These are phyloP conservation scores for Exophiala sp. DNA, from an alignment of 2,329 filamentous ascomycete species.

Conservation along the genomic window DNA sequence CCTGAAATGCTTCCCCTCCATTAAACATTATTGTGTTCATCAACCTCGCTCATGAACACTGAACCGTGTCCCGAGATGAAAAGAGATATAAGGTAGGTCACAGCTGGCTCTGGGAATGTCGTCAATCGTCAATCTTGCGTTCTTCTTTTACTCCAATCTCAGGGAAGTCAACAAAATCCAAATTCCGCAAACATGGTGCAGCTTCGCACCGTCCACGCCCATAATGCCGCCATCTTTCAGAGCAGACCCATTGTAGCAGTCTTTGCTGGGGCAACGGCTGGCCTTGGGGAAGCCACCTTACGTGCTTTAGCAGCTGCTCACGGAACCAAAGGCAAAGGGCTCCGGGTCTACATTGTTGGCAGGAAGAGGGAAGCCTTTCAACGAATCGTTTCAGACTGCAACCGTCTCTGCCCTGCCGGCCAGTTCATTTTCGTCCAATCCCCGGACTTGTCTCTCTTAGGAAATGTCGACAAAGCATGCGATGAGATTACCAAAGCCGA, in stretches of 20 bases:
- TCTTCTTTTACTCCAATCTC: not conserved
- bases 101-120: no score
- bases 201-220: slow-evolving; percentile 3
- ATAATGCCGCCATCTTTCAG: slow-evolving; percentile 7
- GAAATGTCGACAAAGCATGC: slow-evolving; percentile 49
- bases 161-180: no score
- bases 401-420: slow-evolving; percentile 43
- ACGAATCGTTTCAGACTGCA: slow-evolving; percentile 34
- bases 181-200: slow-evolving; percentile 1
- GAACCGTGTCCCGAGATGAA: not conserved
- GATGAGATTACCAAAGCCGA: slow-evolving; percentile 51
- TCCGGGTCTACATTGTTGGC: slow-evolving; percentile 35
- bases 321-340: slow-evolving; percentile 13
- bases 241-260: slow-evolving; percentile 11
- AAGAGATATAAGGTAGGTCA: not conserved
- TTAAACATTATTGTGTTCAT: not conserved
- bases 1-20: no score
- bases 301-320: slow-evolving; percentile 4
- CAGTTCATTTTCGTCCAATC: slow-evolving; percentile 45
- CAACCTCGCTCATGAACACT: not conserved
- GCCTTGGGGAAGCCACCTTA: slow-evolving; percentile 11
- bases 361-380: slow-evolving; percentile 29
- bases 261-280: slow-evolving; percentile 16
- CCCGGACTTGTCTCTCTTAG: slow-evolving; percentile 46
- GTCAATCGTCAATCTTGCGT: not conserved